Conservation (phyloP, 441 rosid genomes). For the Populus hybrid region DNA sequence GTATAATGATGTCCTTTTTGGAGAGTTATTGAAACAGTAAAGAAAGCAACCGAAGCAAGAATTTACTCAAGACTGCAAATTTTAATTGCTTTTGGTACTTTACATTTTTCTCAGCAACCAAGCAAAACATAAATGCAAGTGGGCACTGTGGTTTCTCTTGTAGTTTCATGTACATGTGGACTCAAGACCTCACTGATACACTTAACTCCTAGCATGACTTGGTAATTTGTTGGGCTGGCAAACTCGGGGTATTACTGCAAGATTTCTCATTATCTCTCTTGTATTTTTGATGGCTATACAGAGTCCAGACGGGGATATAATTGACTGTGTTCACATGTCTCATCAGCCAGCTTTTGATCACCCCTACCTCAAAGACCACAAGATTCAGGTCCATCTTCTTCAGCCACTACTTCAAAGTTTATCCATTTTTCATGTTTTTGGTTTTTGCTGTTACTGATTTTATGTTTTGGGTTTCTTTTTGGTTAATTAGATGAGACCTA, state of each 20-base stretch:
- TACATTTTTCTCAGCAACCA: neutral
- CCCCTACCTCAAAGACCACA: conserved; percentile 95
- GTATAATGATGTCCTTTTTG: conserved; percentile 25
- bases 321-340: conserved; percentile 82
- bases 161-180: neutral
- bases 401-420: neutral
- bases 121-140: conserved; percentile 14
- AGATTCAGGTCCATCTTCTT: conserved; percentile 66
- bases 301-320: conserved; percentile 95
- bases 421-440: conserved; percentile 1
- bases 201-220: neutral
- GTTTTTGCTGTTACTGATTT: neutral
- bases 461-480: conserved; percentile 11
- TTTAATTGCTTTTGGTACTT: neutral
- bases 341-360: conserved; percentile 97
- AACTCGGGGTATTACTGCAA: conserved; percentile 1
- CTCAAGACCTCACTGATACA: neutral
- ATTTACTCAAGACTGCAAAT: neutral
- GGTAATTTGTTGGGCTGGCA: neutral
- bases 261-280: conserved; percentile 1
- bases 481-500: conserved; percentile 72
- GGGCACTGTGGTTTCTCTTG: neutral
- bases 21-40: conserved; percentile 20
- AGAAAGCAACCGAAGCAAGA: neutral
- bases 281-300: conserved; percentile 32